Percentiles rank a stretch among this genome's conserved stretches.
Evolutionary conservation across 345 rosid genomes (phyloP).

Genomic region (Bruguiera sexangula): DNA sequence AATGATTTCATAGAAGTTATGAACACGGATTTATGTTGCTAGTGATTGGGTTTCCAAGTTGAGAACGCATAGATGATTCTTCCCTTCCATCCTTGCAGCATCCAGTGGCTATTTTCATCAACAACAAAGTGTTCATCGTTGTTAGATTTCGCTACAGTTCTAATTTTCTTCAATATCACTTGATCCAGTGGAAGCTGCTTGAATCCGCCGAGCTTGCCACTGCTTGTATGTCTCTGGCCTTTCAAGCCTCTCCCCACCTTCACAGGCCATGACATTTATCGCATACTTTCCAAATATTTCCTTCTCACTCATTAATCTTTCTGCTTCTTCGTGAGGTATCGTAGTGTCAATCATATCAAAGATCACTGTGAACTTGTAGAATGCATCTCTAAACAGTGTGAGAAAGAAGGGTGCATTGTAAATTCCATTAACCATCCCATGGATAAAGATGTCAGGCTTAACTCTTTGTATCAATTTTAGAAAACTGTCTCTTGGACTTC

Average conservation of each 20-base stretch:
- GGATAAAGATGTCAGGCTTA: conserved; percentile 41
- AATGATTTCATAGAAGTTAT: neutral
- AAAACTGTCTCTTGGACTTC: conserved; percentile 43
- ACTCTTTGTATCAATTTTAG: conserved; percentile 35
- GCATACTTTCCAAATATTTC: conserved; percentile 39
- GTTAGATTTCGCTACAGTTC: conserved; percentile 19
- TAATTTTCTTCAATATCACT: conserved; percentile 36
- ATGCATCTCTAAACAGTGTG: conserved; percentile 49
- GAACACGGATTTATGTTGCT: neutral
- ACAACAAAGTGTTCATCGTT: conserved; percentile 46
- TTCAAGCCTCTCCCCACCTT: conserved; percentile 49
- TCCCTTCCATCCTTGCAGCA: conserved; percentile 57
- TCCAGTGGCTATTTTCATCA: conserved; percentile 41
- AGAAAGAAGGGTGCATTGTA: conserved; percentile 42
- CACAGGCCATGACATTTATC: conserved; percentile 52
- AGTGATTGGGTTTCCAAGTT: conserved; percentile 31
- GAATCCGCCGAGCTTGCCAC: conserved; percentile 43
- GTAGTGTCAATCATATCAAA: conserved; percentile 44
- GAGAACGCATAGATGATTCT: conserved; percentile 43
- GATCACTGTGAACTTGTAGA: conserved; percentile 41
- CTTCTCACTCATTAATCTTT: conserved; percentile 41
- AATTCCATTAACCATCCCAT: conserved; percentile 41
- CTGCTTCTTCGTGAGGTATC: conserved; percentile 41
- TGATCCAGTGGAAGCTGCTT: conserved; percentile 35
- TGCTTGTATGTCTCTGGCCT: conserved; percentile 59